phyloP scores from a whole-genome alignment of 352 stramenopile genomes.

The Phytophthora litchii region DNA sequence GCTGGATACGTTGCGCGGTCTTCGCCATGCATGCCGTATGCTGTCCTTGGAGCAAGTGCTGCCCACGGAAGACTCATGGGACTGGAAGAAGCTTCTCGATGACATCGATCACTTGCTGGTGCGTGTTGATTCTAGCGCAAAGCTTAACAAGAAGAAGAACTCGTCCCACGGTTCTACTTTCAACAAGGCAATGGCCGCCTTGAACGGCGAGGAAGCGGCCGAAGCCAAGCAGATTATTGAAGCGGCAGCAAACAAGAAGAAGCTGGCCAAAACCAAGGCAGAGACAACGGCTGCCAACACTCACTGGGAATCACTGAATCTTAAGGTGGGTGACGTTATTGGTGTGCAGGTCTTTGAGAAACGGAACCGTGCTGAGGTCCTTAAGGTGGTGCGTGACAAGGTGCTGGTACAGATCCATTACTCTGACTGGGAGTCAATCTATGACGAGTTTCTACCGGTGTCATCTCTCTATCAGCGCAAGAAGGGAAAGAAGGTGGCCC shows the following conservation, averaged over 20 bases:
- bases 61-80: slow-evolving; percentile 76
- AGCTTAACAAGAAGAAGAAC: slow-evolving; percentile 42
- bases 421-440: slow-evolving; percentile 82
- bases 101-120: slow-evolving; percentile 75
- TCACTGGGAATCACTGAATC: slow-evolving; percentile 68
- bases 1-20: slow-evolving; percentile 64
- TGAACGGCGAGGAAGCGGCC: slow-evolving; percentile 36
- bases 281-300: slow-evolving; percentile 35
- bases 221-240: slow-evolving; percentile 37
- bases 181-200: slow-evolving; percentile 25
- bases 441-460: slow-evolving; percentile 80
- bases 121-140: slow-evolving; percentile 58
- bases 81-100: slow-evolving; percentile 79
- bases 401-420: slow-evolving; percentile 83
- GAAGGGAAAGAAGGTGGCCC: slow-evolving; percentile 53
- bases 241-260: slow-evolving; percentile 34
- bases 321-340: slow-evolving; percentile 69
- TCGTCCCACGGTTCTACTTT: slow-evolving; percentile 35
- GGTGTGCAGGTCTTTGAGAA: slow-evolving; percentile 82
- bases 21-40: slow-evolving; percentile 68
- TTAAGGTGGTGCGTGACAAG: slow-evolving; percentile 71
- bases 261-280: slow-evolving; percentile 23
- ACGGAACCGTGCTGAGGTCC: slow-evolving; percentile 66
- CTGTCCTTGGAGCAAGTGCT: slow-evolving; percentile 73
- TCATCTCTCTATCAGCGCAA: slow-evolving; percentile 64